Conservation (phyloP, 805 yeast genomes). For the Candida railenensis region DNA sequence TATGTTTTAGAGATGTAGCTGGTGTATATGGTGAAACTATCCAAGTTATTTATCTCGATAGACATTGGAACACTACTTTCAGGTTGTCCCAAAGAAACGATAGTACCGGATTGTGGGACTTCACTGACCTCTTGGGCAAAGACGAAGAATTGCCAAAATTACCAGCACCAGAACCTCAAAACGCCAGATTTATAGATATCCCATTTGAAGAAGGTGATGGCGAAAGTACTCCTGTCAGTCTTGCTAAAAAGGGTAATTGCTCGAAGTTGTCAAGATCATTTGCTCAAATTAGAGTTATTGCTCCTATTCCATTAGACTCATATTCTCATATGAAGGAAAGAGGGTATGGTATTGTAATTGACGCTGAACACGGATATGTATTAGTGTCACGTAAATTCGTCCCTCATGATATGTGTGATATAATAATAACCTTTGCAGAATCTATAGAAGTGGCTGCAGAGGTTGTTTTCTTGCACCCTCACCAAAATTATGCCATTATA, state of each 20-base stretch:
- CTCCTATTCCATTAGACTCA: slow-evolving; percentile 77
- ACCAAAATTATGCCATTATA: slow-evolving; percentile 79
- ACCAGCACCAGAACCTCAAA: slow-evolving; percentile 52
- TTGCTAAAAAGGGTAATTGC: slow-evolving; percentile 36
- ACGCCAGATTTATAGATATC: slow-evolving; percentile 69
- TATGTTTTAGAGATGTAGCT: slow-evolving; percentile 71
- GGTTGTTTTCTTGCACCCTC: slow-evolving; percentile 83
- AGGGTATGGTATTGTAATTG: slow-evolving; percentile 79
- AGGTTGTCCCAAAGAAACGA: slow-evolving; percentile 65
- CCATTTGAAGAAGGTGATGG: slow-evolving; percentile 49
- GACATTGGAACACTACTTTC: slow-evolving; percentile 81
- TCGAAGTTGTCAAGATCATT: slow-evolving; percentile 62
- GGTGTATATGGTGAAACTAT: slow-evolving; percentile 76
- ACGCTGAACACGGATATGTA: slow-evolving; percentile 76
- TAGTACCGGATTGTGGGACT: slow-evolving; percentile 57
- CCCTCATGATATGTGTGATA: slow-evolving; percentile 80
- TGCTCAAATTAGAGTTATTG: slow-evolving; percentile 63
- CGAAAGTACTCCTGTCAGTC: not conserved
- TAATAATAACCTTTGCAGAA: slow-evolving; percentile 79
- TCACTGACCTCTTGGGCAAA: slow-evolving; percentile 27
- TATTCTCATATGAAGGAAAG: slow-evolving; percentile 58
- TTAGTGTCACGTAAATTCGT: slow-evolving; percentile 74
- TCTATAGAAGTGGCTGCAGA: slow-evolving; percentile 77
- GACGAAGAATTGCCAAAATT: slow-evolving; percentile 61
- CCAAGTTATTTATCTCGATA: slow-evolving; percentile 68